A percentile compares a stretch with the other conserved stretches of the same genome.
Conservation (phyloP, 2,329 filamentous ascomycete species). For the Aureobasidium lini region DNA sequence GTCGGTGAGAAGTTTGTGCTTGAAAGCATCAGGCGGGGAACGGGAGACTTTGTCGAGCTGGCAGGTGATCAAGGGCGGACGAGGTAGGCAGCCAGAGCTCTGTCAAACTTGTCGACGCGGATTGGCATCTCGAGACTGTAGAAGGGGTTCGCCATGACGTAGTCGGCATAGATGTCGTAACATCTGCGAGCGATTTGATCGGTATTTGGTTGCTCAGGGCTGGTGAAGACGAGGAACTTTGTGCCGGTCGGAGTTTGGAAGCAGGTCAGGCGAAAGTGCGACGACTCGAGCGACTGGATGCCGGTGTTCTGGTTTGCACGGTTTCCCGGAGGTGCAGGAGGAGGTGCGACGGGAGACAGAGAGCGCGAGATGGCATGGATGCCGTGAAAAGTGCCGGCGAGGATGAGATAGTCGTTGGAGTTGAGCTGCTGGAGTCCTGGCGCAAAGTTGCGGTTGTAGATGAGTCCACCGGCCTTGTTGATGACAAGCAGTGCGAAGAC, state of each 20-base stretch:
- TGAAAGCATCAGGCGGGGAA: not conserved
- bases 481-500: conserved; percentile 95
- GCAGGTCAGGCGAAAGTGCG: conserved; percentile 91
- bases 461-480: conserved; percentile 94
- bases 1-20: not conserved
- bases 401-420: conserved; percentile 93
- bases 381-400: conserved; percentile 93
- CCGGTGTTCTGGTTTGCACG: conserved; percentile 54
- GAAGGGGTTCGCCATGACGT: conserved; percentile 99
- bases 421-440: conserved; percentile 79
- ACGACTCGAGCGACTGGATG: conserved; percentile 85
- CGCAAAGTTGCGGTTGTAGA: conserved; percentile 93
- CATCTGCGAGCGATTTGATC: conserved; percentile 76
- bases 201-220: conserved; percentile 78
- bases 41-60: not conserved
- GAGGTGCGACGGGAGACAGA: conserved; percentile 35
- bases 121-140: conserved; percentile 98
- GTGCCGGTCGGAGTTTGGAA: conserved; percentile 91
- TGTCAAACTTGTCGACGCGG: conserved; percentile 88
- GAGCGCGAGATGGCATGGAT: conserved; percentile 58
- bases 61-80: conserved; percentile 23
- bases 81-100: conserved; percentile 41
- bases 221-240: conserved; percentile 94
- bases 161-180: conserved; percentile 93
- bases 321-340: conserved; percentile 22